A percentile compares a stretch with the other conserved stretches of the same genome.
These are phyloP conservation scores for Rubia tinctorum DNA, from an alignment of 305 asterid species.

Conservation along the genomic window DNA sequence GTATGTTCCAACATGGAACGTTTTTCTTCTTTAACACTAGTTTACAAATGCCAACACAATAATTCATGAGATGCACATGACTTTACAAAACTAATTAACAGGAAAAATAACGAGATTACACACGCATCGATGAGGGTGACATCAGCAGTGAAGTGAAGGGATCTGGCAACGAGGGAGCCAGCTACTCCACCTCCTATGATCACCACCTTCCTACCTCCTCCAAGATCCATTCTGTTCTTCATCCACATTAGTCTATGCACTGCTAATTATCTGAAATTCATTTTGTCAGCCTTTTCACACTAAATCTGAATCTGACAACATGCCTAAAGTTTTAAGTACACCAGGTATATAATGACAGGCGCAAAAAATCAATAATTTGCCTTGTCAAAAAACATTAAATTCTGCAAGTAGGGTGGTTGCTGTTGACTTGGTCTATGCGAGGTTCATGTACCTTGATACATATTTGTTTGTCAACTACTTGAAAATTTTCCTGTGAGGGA, in stretches of 20 bases:
- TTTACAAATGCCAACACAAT: too few relatives aligned
- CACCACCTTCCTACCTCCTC: constrained; percentile 74
- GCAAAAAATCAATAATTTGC: not conserved
- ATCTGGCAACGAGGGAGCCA: constrained; percentile 67
- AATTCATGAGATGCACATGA: too few relatives aligned
- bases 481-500: too few relatives aligned
- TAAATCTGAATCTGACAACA: not conserved
- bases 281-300: not conserved
- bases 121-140: constrained; percentile 82
- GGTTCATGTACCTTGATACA: not conserved
- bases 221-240: constrained; percentile 39
- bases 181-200: constrained; percentile 87
- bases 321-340: not conserved
- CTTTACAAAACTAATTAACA: not conserved
- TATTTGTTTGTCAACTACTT: not conserved
- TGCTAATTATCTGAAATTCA: not conserved
- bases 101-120: constrained; percentile 4
- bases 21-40: too few relatives aligned
- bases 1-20: too few relatives aligned
- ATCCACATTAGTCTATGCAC: constrained; percentile 10
- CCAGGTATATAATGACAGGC: not conserved
- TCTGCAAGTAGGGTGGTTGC: not conserved
- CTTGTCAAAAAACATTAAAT: not conserved
- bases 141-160: constrained; percentile 75
- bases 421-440: not conserved